Evolutionary conservation across 495 filamentous ascomycete species (phyloP).

Genomic region (Venustampulla echinocandica): DNA sequence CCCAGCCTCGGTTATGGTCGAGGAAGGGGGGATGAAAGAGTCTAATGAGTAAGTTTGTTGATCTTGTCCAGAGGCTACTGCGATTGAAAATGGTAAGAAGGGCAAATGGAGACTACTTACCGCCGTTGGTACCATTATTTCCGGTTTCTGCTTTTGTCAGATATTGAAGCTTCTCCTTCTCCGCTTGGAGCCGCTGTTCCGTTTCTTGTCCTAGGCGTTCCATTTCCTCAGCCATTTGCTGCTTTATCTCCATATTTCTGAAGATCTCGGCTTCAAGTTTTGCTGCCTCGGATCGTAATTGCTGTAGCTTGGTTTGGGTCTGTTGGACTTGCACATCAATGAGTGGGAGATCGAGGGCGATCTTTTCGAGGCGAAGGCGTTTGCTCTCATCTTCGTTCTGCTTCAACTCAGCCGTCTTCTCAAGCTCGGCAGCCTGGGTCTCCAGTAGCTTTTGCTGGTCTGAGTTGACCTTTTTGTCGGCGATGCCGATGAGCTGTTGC

Average conservation of each 20-base stretch:
- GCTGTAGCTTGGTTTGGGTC: slow-evolving; percentile 41
- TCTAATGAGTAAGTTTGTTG: slow-evolving; percentile 10
- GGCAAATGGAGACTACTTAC: slow-evolving; percentile 9
- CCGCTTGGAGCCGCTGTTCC: slow-evolving; percentile 28
- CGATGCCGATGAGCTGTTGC: slow-evolving; percentile 11
- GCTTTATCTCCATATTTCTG: slow-evolving; percentile 32
- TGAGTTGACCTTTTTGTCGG: slow-evolving; percentile 5
- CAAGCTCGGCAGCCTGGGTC: slow-evolving; percentile 9
- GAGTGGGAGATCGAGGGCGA: slow-evolving; percentile 47
- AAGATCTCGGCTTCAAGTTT: slow-evolving; percentile 51
- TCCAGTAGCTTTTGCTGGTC: slow-evolving; percentile 13
- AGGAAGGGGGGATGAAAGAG: background rate
- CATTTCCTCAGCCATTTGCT: slow-evolving; percentile 46
- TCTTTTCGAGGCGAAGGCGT: slow-evolving; percentile 41
- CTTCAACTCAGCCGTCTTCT: slow-evolving; percentile 18
- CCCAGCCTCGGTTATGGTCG: background rate
- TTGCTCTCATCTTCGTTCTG: slow-evolving; percentile 26
- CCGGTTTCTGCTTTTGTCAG: slow-evolving; percentile 19
- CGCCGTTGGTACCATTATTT: slow-evolving; percentile 15
- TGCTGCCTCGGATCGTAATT: slow-evolving; percentile 47
- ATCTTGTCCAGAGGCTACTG: background rate
- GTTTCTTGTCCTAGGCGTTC: slow-evolving; percentile 41
- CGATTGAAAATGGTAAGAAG: background rate
- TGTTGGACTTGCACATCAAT: slow-evolving; percentile 48
- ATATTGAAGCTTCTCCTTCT: slow-evolving; percentile 24